Evolutionary conservation across 2,329 filamentous ascomycete species (phyloP).

Genomic region (Epichloe scottii): DNA sequence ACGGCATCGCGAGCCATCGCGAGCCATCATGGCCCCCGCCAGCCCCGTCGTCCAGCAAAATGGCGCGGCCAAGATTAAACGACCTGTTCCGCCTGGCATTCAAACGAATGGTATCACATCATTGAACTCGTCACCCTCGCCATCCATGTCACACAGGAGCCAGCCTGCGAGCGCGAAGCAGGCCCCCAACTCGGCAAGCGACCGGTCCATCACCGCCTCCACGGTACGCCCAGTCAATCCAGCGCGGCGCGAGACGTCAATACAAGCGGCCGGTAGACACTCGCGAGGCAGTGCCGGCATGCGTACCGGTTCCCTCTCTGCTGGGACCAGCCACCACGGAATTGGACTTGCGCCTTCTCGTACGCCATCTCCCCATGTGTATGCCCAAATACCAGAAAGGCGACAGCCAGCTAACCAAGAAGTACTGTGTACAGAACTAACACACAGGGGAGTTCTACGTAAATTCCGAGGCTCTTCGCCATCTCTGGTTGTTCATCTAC

Average conservation of each 20-base stretch:
- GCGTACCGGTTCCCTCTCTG: conserved; percentile 33
- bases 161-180: conserved; percentile 32
- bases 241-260: conserved; percentile 42
- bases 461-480: conserved; percentile 66
- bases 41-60: conserved; percentile 33
- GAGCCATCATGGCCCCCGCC: conserved; percentile 40
- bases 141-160: conserved; percentile 44
- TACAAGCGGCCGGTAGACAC: conserved; percentile 30
- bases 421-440: conserved; percentile 43
- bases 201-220: conserved; percentile 26
- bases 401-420: neutral
- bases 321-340: conserved; percentile 26
- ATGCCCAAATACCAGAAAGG: neutral
- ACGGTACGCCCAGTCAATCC: conserved; percentile 41
- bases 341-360: conserved; percentile 40
- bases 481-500: conserved; percentile 76
- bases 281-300: conserved; percentile 39
- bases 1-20: conserved; percentile 12
- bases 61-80: conserved; percentile 50
- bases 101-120: conserved; percentile 51
- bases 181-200: conserved; percentile 21
- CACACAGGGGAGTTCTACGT: conserved; percentile 65
- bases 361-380: conserved; percentile 16
- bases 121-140: conserved; percentile 47
- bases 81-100: conserved; percentile 51